phyloP scores from a whole-genome alignment of 2,329 filamentous ascomycete genomes.

The Pestalotiopsis sp. region DNA sequence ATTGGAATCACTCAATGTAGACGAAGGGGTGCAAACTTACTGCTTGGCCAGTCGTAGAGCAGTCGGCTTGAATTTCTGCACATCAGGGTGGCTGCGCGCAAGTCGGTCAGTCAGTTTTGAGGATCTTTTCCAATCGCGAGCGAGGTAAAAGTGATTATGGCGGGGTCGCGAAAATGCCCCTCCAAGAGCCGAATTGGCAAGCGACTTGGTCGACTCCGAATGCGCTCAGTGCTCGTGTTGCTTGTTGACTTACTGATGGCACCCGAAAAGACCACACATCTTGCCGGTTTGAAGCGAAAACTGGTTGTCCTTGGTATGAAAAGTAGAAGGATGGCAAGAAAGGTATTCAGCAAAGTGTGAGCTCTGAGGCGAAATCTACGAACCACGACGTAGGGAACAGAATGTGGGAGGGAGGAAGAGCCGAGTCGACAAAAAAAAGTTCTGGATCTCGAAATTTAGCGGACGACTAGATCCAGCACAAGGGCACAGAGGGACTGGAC shows the following conservation, averaged over 20 bases:
- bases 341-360: not conserved
- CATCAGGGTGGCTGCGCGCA: conserved; percentile 77
- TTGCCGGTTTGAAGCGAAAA: conserved; percentile 41
- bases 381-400: not conserved
- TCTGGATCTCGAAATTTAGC: not conserved
- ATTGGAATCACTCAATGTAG: conserved; percentile 28
- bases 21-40: conserved; percentile 57
- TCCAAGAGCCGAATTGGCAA: conserved; percentile 31
- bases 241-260: conserved; percentile 71
- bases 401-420: conserved; percentile 3
- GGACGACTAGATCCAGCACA: not conserved
- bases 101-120: conserved; percentile 13
- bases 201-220: not conserved
- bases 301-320: not conserved
- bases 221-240: not conserved
- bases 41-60: conserved; percentile 92
- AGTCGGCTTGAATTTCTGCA: conserved; percentile 93
- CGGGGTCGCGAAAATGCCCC: conserved; percentile 37
- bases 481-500: not conserved
- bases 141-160: conserved; percentile 21
- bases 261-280: conserved; percentile 98
- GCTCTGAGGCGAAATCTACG: not conserved
- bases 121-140: conserved; percentile 25
- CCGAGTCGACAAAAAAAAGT: conserved; percentile 1
- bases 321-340: not conserved